Conservation (phyloP, 768 basidiomycete genomes). For the Exidia glandulosa region DNA sequence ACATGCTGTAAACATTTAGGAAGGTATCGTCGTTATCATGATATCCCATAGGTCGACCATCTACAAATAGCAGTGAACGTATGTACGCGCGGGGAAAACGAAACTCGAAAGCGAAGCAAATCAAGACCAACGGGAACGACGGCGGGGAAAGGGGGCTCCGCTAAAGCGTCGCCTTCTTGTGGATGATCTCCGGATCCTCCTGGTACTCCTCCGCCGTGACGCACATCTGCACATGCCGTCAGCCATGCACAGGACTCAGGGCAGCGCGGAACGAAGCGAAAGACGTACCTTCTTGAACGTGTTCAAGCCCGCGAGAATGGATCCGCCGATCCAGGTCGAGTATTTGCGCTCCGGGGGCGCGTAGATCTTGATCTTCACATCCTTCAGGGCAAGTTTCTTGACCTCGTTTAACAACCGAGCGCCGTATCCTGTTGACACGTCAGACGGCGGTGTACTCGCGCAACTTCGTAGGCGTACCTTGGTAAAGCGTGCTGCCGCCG, state of each 20-base stretch:
- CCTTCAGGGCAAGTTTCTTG: slow-evolving; percentile 89
- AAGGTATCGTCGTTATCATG: not conserved
- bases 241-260: no score
- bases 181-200: slow-evolving; percentile 97
- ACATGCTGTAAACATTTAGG: not conserved
- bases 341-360: slow-evolving; percentile 99
- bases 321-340: slow-evolving; percentile 95
- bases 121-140: not conserved
- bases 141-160: not conserved
- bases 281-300: slow-evolving; percentile 88
- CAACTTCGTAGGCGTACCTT: slow-evolving; percentile 41
- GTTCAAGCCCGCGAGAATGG: slow-evolving; percentile 87
- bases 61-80: not conserved
- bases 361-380: slow-evolving; percentile 97
- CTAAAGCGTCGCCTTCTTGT: slow-evolving; percentile 66
- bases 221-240: slow-evolving; percentile 97
- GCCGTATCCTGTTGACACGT: slow-evolving; percentile 62
- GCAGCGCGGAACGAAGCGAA: no score
- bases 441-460: not conserved
- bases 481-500: slow-evolving; percentile 91
- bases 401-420: slow-evolving; percentile 94
- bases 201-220: slow-evolving; percentile 98
- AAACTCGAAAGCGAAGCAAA: not conserved
- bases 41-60: not conserved
- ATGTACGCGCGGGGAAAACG: not conserved